Conservation (phyloP, 352 stramenopile genomes). For the Globisporangium solare region DNA sequence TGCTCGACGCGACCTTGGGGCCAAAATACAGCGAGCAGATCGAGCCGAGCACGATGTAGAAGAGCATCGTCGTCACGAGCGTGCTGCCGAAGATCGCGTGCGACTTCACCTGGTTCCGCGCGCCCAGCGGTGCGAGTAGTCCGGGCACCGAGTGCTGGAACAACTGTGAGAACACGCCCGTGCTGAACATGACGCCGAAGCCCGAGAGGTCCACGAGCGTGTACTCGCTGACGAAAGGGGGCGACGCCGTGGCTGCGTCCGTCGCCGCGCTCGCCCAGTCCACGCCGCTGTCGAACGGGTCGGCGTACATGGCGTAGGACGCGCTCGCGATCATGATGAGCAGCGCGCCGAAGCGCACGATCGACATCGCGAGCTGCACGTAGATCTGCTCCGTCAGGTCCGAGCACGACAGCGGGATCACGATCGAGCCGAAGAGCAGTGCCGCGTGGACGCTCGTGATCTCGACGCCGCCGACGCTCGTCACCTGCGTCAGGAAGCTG, state of each 20-base stretch:
- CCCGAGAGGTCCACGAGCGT: slow-evolving; percentile 62
- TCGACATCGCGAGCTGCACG: slow-evolving; percentile 84
- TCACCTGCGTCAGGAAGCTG: slow-evolving; percentile 69
- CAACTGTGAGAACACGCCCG: slow-evolving; percentile 86
- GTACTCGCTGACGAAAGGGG: slow-evolving; percentile 55
- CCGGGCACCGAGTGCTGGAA: slow-evolving; percentile 91
- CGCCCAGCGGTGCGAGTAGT: slow-evolving; percentile 66
- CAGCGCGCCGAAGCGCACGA: slow-evolving; percentile 84
- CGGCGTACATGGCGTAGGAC: slow-evolving; percentile 60
- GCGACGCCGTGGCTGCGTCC: neutral
- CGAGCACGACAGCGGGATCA: slow-evolving; percentile 84
- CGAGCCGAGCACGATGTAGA: slow-evolving; percentile 82
- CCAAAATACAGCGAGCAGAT: slow-evolving; percentile 86
- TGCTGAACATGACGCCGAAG: slow-evolving; percentile 90
- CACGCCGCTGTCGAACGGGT: slow-evolving; percentile 57
- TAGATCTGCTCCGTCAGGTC: slow-evolving; percentile 89
- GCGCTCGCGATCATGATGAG: slow-evolving; percentile 87
- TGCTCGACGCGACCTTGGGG: slow-evolving; percentile 61
- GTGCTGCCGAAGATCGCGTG: slow-evolving; percentile 69
- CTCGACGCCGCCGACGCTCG: slow-evolving; percentile 42
- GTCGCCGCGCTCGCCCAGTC: neutral
- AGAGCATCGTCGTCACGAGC: slow-evolving; percentile 75
- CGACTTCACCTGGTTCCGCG: slow-evolving; percentile 56
- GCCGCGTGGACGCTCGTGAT: slow-evolving; percentile 53
- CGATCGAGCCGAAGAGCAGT: slow-evolving; percentile 76